These are phyloP conservation scores for Cladosporium colombiae DNA, from an alignment of 2,329 filamentous ascomycete species.

Conservation along the genomic window DNA sequence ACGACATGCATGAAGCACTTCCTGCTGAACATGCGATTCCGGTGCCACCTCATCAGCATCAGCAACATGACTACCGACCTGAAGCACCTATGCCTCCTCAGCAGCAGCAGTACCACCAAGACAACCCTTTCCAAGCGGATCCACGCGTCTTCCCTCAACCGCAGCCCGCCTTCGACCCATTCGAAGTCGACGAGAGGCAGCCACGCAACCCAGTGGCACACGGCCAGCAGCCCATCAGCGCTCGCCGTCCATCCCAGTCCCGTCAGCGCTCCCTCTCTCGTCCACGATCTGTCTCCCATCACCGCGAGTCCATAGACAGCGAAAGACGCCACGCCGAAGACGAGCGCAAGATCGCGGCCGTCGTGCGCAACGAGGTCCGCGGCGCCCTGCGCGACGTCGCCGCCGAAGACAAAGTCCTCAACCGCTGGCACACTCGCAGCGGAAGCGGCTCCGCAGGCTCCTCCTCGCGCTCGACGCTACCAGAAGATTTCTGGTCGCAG, in stretches of 20 bases:
- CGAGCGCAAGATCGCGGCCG: background rate
- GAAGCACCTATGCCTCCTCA: background rate
- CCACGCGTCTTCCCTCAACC: conserved; percentile 2
- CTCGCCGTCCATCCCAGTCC: background rate
- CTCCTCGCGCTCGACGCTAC: background rate
- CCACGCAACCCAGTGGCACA: background rate
- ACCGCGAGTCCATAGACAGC: background rate
- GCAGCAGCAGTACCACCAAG: background rate
- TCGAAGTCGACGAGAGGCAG: background rate
- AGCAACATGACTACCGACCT: background rate
- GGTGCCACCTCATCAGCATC: background rate
- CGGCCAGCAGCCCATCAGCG: conserved; percentile 1
- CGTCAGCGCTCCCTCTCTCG: background rate
- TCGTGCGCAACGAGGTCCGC: background rate
- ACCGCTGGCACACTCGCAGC: conserved; percentile 7
- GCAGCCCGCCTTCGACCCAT: background rate
- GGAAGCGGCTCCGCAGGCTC: background rate
- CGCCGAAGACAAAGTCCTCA: conserved; percentile 8
- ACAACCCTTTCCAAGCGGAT: conserved; percentile 11
- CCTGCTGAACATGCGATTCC: background rate
- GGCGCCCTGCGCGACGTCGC: background rate
- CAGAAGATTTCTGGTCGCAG: background rate
- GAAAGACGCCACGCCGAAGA: background rate
- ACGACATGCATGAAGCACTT: background rate
- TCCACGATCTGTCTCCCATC: background rate